Evolutionary conservation across 129 eudicot genomes (phyloP), one percentile per base, ranked within the genome.

Genomic region (Flaveria trinervia): DNA sequence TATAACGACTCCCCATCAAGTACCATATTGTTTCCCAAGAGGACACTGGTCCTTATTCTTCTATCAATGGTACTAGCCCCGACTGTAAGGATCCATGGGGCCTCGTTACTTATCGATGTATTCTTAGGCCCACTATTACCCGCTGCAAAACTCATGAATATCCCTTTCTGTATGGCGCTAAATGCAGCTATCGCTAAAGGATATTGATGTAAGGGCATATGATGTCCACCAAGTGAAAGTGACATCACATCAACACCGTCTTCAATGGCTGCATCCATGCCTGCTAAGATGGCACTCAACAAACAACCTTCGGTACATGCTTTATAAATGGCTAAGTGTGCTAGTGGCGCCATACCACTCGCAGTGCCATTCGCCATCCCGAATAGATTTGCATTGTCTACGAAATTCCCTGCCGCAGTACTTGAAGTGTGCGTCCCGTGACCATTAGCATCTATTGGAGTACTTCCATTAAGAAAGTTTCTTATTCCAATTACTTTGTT

Each of bases 51-150:
- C 28, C 68, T 74, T 33, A 89, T 44, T 52, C 74, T 77, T 23
- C 93, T 79, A 28, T 89, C 90, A 9, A 80, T 70, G 15, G 83
- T 89, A 72, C 90, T 86, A 15, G 90, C 93, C 15, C 93, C 93
- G 12, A 86, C 93, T 12, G 93, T 89, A 25, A 89, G 86, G 55
- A 86, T 74, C 93, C 93, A 89, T 13, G 90, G 93, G 52, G 88
- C 87, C 43, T 71, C 93, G 17, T 89, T 89, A 5, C 75, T 56
- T n/a, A 84, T 43, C 0, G 82, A 41, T 11, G 43, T 33, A 54
- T 70, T 72, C 0, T 1, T 4, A 3, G 93, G 90, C 11, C 93
- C 93, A 0, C 11, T n/a, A 48, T 89, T 89, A 20, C 93, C 90
- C 0, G 88, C 93, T 2, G 93, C 68, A 68, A 85, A 84, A 73